phyloP scores from a whole-genome alignment of 1,284 basidiomycete genomes.

The Ganoderma multipileum region DNA sequence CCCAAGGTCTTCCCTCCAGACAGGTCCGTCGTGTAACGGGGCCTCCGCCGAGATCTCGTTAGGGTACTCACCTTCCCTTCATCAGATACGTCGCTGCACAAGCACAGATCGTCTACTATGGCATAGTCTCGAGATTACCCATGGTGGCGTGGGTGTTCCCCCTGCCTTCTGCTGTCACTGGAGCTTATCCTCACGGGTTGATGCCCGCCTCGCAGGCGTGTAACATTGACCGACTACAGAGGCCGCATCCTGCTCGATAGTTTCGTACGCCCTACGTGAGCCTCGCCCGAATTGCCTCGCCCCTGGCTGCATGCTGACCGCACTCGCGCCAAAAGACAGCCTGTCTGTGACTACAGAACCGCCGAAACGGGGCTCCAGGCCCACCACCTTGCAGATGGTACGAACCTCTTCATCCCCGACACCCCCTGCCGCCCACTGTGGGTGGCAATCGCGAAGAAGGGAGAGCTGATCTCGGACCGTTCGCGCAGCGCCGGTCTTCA shows the following conservation, averaged over 20 bases:
- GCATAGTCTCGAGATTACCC: conserved; percentile 46
- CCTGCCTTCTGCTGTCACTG: conserved; percentile 10
- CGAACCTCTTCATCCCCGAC: conserved; percentile 18
- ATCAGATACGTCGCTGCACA: conserved; percentile 54
- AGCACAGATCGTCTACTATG: conserved; percentile 53
- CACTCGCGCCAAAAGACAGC: conserved; percentile 43
- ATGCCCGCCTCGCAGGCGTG: conserved; percentile 37
- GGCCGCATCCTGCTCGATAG: conserved; percentile 58
- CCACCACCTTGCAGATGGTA: conserved; percentile 50
- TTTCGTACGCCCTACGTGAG: conserved; percentile 62
- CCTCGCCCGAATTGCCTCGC: conserved; percentile 2
- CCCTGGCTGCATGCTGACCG: conserved; percentile 4
- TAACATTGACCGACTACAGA: conserved; percentile 54
- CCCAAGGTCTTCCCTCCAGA: conserved; percentile 32
- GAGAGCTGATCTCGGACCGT: not conserved
- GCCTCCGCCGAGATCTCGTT: not conserved
- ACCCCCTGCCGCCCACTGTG: not conserved
- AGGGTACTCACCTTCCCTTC: not conserved
- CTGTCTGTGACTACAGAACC: conserved; percentile 55
- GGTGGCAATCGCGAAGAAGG: conserved; percentile 8
- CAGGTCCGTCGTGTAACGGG: conserved; percentile 30
- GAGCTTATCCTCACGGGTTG: conserved; percentile 39
- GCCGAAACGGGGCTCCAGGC: conserved; percentile 54
- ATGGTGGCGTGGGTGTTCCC: conserved; percentile 57
- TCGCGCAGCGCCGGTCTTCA: conserved; percentile 52